phyloP scores from a whole-genome alignment of 208 protist genomes.

The Wallacemonas collosoma region DNA sequence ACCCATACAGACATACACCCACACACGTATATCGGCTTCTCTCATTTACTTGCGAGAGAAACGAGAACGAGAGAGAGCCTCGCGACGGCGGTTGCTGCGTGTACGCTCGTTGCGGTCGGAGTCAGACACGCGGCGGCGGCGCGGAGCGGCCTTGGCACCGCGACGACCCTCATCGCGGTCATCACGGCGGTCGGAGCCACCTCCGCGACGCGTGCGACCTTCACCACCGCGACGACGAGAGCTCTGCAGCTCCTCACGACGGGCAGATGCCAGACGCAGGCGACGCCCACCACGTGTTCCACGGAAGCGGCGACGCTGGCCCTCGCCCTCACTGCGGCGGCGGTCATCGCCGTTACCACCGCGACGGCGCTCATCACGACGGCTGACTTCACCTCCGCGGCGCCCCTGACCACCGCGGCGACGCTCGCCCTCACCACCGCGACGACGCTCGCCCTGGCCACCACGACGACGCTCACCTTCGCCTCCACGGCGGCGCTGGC shows the following conservation, averaged over 20 bases:
- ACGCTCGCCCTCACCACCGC: slow-evolving; percentile 15
- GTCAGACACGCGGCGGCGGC: slow-evolving; percentile 37
- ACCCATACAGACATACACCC: too few species aligned
- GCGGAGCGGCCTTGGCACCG: slow-evolving; percentile 55
- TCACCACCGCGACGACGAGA: slow-evolving; percentile 22
- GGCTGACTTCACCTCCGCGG: background rate
- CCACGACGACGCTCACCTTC: background rate
- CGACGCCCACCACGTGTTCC: slow-evolving; percentile 16
- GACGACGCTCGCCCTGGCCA: slow-evolving; percentile 5
- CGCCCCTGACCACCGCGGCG: slow-evolving; percentile 25
- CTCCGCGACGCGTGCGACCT: slow-evolving; percentile 18
- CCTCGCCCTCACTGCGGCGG: slow-evolving; percentile 38
- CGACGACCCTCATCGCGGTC: slow-evolving; percentile 36
- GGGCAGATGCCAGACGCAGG: slow-evolving; percentile 4
- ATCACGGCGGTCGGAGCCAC: slow-evolving; percentile 21
- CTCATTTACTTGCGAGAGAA: slow-evolving; percentile 46
- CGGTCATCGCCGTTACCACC: slow-evolving; percentile 53
- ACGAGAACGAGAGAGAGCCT: slow-evolving; percentile 59
- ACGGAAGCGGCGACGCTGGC: slow-evolving; percentile 4
- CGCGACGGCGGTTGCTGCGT: slow-evolving; percentile 42
- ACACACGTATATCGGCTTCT: slow-evolving; percentile 11
- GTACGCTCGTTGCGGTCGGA: slow-evolving; percentile 72
- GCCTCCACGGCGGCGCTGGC: slow-evolving; percentile 2
- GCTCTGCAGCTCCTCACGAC: slow-evolving; percentile 16
- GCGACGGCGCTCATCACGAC: slow-evolving; percentile 40